These are phyloP conservation scores for Trametes cingulata DNA, from an alignment of 768 basidiomycete species.

Conservation along the genomic window DNA sequence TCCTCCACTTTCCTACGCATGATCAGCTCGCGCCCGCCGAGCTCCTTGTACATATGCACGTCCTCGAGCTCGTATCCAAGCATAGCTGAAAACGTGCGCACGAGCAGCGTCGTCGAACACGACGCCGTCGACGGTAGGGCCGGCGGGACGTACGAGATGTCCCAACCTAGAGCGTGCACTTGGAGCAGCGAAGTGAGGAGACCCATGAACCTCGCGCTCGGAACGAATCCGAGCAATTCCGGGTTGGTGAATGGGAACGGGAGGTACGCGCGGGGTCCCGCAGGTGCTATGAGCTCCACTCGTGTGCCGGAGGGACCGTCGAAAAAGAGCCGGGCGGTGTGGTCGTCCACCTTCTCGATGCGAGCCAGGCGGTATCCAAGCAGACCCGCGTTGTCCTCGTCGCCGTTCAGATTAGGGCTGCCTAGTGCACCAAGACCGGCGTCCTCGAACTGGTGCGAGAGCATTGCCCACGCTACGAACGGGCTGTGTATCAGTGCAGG, in stretches of 20 bases:
- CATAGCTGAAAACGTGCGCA: conserved; percentile 53
- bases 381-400: conserved; percentile 43
- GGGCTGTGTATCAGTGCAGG: conserved; percentile 56
- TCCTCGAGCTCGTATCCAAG: conserved; percentile 63
- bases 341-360: conserved; percentile 44
- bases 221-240: conserved; percentile 39
- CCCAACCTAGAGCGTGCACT: conserved; percentile 65
- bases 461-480: conserved; percentile 62
- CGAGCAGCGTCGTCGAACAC: conserved; percentile 58
- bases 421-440: conserved; percentile 55
- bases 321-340: conserved; percentile 48
- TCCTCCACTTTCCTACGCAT: conserved; percentile 62
- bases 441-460: conserved; percentile 56
- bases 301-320: conserved; percentile 30
- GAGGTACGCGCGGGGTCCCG: conserved; percentile 47
- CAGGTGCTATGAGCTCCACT: conserved; percentile 45
- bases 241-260: conserved; percentile 42
- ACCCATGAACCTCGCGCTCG: conserved; percentile 53
- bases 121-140: conserved; percentile 58
- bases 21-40: conserved; percentile 63
- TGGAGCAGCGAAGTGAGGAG: conserved; percentile 61
- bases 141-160: conserved; percentile 64
- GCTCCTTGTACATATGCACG: conserved; percentile 67
- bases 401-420: conserved; percentile 40
- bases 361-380: conserved; percentile 50